Base-by-base conservation (phyloP, 1,284 basidiomycete species). In the Gomphus bonarii region DNA sequence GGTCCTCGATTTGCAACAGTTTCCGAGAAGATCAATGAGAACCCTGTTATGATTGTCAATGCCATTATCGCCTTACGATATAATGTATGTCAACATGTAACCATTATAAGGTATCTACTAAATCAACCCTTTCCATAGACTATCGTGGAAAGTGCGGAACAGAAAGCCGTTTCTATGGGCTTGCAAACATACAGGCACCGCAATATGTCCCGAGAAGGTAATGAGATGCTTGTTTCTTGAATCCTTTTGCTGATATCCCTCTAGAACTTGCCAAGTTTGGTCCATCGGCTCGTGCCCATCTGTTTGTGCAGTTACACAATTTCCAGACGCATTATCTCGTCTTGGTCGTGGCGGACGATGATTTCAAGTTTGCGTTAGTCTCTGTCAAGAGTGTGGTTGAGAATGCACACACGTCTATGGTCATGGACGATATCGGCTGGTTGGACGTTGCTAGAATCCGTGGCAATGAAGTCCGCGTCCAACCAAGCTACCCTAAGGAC, bases 401-500 rank as follows among this genome's bases (percentile, higher is more conserved):
- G 10, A 75, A 76, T 14, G 73, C 78, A 68, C 82, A 75, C 62
- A 71, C 73, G 7, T 77, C 75, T 55, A 73, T 87, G 69, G 71
- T 79, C 31, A 79, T 91, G 73, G 77, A 80, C 57, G 86, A 90
- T 64, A 83, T 90, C 55, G 86, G 81, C 1, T 91, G 86, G 86
- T 69, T 91, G 44, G 82, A 90, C 61, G 77, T 85, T 50, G 70
- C 72, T 44, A 75, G 79, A 18, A 82, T 88, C 65, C 76, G 76
- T 62, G 75, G 74, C 12, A 74, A 70, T 47, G 68, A 73, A 28
- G 65, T 71, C 30, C 62, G 69, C 12, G 59, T 54, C 28, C 52
- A 54, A 25, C 40, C 22, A 28, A 40, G 61, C 10, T 61, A 67
- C 49, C 64, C 63, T 58, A n/a, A 61, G 60, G 49, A 49, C 36